Percentiles rank a stretch among this genome's conserved stretches.
Conservation (phyloP, 2,329 filamentous ascomycete species). For the Aspergillus sp. region DNA sequence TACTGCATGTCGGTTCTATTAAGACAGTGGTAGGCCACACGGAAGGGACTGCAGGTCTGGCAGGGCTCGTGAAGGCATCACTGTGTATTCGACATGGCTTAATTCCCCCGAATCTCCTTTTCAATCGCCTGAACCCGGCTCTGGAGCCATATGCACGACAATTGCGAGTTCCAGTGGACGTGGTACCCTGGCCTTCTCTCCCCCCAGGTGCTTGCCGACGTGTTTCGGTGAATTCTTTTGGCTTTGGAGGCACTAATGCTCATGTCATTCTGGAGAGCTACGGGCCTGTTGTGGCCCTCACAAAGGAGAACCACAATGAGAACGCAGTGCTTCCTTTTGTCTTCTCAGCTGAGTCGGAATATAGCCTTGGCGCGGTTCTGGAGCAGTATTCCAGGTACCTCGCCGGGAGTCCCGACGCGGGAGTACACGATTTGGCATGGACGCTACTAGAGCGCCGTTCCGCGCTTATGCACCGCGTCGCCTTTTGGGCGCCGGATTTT, state of each 20-base stretch:
- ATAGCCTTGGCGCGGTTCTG: not conserved
- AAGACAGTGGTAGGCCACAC: constrained; percentile 36
- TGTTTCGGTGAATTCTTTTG: constrained; percentile 50
- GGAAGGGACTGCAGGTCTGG: constrained; percentile 34
- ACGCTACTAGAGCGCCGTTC: not conserved
- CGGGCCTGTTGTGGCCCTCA: not conserved
- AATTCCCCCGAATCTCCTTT: constrained; percentile 29
- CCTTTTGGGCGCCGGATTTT: not conserved
- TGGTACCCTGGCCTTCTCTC: constrained; percentile 22
- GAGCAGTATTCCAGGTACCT: constrained; percentile 7
- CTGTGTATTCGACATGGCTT: constrained; percentile 40
- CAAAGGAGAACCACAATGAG: no score
- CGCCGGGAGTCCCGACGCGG: not conserved
- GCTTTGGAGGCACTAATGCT: constrained; percentile 38
- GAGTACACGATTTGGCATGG: not conserved
- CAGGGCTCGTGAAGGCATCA: constrained; percentile 33
- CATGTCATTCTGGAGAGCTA: constrained; percentile 40
- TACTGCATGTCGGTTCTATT: constrained; percentile 29
- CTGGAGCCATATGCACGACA: constrained; percentile 23
- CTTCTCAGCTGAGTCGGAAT: not conserved
- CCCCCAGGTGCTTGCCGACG: constrained; percentile 22
- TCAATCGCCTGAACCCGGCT: constrained; percentile 26
- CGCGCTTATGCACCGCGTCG: not conserved
- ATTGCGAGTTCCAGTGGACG: constrained; percentile 21
- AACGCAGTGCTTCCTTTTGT: not conserved